A percentile compares a stretch with the other conserved stretches of the same genome.
Conservation (phyloP, 805 yeast genomes). For the Hagleromyces aurorensis region DNA sequence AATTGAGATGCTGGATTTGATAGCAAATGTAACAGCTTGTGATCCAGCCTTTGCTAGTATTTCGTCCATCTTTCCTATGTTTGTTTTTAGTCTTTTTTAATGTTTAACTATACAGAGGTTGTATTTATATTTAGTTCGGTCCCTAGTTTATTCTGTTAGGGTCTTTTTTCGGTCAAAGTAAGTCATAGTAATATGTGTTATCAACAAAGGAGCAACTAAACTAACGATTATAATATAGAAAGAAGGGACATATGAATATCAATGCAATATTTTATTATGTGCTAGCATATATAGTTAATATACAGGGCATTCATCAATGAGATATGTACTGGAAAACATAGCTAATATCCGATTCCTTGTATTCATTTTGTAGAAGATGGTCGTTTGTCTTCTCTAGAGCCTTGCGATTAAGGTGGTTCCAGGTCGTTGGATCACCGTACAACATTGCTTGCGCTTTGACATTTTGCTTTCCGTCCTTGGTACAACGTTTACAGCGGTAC, state of each 20-base stretch:
- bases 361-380: constrained; percentile 66
- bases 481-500: constrained; percentile 78
- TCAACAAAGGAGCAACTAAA: too few relatives aligned
- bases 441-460: constrained; percentile 75
- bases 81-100: background rate
- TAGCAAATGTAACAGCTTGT: constrained; percentile 74
- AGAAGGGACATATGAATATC: too few relatives aligned
- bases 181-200: too few relatives aligned
- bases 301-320: constrained; percentile 35
- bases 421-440: constrained; percentile 94
- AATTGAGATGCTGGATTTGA: constrained; percentile 63
- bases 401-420: constrained; percentile 80
- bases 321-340: constrained; percentile 92
- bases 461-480: constrained; percentile 46
- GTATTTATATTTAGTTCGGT: too few relatives aligned
- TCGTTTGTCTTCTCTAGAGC: constrained; percentile 66
- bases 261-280: too few relatives aligned
- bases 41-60: constrained; percentile 51
- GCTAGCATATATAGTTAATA: background rate
- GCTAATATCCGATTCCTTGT: constrained; percentile 57
- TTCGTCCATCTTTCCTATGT: constrained; percentile 34
- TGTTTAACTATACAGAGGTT: too few relatives aligned
- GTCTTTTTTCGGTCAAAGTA: too few relatives aligned
- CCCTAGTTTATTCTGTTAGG: too few relatives aligned
- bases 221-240: too few relatives aligned